These are phyloP conservation scores for Aspergillus versicolor DNA, from an alignment of 2,329 filamentous ascomycete species.

Conservation along the genomic window DNA sequence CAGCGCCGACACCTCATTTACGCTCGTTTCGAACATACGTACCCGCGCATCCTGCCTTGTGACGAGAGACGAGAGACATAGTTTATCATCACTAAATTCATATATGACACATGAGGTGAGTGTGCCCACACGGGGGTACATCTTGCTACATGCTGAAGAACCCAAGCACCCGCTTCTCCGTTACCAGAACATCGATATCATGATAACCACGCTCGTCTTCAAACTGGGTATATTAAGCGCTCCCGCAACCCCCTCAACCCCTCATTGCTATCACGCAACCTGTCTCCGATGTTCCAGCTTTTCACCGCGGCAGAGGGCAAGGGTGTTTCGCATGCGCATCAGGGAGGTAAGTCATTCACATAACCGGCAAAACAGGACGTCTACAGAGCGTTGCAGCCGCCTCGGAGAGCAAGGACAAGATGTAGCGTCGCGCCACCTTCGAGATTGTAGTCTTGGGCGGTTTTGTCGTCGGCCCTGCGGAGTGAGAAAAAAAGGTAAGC, in stretches of 20 bases:
- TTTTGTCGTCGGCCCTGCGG: constrained; percentile 87
- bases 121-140: not conserved
- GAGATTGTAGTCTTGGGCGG: constrained; percentile 83
- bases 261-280: not conserved
- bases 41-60: not conserved
- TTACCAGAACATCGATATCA: not conserved
- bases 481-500: constrained; percentile 2
- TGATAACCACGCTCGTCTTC: not conserved
- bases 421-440: constrained; percentile 92
- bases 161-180: not conserved
- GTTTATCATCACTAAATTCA: constrained; percentile 14
- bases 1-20: not conserved
- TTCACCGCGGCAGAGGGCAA: not conserved
- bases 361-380: constrained; percentile 10
- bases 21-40: not conserved
- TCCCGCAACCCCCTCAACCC: not conserved
- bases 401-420: constrained; percentile 89
- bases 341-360: not conserved
- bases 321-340: not conserved
- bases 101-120: constrained; percentile 8
- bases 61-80: not conserved
- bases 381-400: constrained; percentile 52
- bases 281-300: not conserved
- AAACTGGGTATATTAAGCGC: constrained; percentile 9
- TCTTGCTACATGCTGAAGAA: not conserved